Evolutionary conservation across 805 yeast species (phyloP), one percentile per base, ranked within the genome.

Genomic region (Clavispora phyllophila): DNA sequence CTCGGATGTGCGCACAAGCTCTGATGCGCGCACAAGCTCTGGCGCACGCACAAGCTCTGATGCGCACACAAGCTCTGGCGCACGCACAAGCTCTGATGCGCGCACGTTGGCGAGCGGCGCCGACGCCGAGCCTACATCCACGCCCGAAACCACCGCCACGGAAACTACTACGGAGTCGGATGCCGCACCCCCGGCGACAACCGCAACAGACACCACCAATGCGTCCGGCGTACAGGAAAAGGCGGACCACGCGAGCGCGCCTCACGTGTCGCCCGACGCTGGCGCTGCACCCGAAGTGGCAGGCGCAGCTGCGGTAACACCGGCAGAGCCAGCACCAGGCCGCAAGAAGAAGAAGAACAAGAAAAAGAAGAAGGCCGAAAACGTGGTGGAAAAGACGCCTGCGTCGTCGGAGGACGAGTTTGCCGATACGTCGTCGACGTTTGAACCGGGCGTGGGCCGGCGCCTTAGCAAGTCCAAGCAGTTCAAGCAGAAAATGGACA

Each of bases 401-500:
- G 35, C 23, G 45, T 36, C 10, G 20, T 14, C 27, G 10, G 50
- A 50, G 12, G 40, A 27, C 14, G 58, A 46, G 24, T 55, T 55
- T 39, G 57, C 55, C 20, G 62, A 57, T 40, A 45, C 59, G 15
- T 28, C 51, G 18, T 45, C 42, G 24, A 40, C 41, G 7, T 43
- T 40, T 24, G 49, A 45, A 7, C 41, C 24, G 13, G 24, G n/a
- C 20, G 38, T 36, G 20, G 39, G 41, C 4, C 23, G 27, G 14
- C 32, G 23, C 32, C 26, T 23, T 14, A 60, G 68, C 37, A 63
- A 53, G 47, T 54, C 66, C 24, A 67, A 66, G 51, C 60, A 58
- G 47, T 66, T 68, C 47, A 55, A 61, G 38, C 47, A 54, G 36
- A 63, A 64, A 42, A 51, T 69, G 39, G 58, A 65, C 47, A 58